Conservation (phyloP, 2,329 filamentous ascomycete genomes). For the Colletotrichum scovillei region DNA sequence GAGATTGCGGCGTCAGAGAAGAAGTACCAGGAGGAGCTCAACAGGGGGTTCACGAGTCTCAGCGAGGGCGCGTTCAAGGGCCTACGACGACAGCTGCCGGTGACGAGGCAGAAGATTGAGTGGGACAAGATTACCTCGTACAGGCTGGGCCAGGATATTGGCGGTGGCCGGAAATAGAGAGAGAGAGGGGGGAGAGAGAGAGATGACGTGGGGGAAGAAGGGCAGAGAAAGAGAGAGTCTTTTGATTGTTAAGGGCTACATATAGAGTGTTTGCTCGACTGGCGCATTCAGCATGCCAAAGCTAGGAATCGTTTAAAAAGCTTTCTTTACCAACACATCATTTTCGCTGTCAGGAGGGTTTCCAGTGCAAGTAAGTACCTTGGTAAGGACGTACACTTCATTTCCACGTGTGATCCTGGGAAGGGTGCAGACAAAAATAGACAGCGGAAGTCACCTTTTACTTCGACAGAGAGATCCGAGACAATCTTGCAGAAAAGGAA, state of each 20-base stretch:
- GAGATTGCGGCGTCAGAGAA: slow-evolving; percentile 85
- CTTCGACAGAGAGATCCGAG: too few species aligned
- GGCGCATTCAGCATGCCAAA: not conserved
- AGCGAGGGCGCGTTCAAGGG: slow-evolving; percentile 97
- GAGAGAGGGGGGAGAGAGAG: not conserved
- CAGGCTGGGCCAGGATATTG: slow-evolving; percentile 83
- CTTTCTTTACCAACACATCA: not conserved
- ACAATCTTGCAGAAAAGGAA: too few species aligned
- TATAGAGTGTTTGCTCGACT: not conserved
- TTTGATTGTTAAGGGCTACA: not conserved
- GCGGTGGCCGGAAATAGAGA: slow-evolving; percentile 69
- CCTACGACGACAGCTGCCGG: slow-evolving; percentile 89
- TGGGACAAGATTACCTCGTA: slow-evolving; percentile 99
- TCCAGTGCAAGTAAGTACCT: too few species aligned
- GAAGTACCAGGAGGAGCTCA: slow-evolving; percentile 96
- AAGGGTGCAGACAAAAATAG: too few species aligned
- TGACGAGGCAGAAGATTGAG: slow-evolving; percentile 98
- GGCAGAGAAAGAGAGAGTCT: not conserved
- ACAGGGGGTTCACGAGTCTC: slow-evolving; percentile 86
- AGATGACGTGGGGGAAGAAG: too few species aligned
- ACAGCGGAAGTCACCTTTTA: too few species aligned
- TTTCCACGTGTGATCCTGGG: too few species aligned
- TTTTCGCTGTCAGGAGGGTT: not conserved
- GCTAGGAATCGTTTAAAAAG: not conserved
- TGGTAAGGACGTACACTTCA: too few species aligned